phyloP scores from a whole-genome alignment of 1,284 basidiomycete genomes.

The Pisolithus thermaeus region DNA sequence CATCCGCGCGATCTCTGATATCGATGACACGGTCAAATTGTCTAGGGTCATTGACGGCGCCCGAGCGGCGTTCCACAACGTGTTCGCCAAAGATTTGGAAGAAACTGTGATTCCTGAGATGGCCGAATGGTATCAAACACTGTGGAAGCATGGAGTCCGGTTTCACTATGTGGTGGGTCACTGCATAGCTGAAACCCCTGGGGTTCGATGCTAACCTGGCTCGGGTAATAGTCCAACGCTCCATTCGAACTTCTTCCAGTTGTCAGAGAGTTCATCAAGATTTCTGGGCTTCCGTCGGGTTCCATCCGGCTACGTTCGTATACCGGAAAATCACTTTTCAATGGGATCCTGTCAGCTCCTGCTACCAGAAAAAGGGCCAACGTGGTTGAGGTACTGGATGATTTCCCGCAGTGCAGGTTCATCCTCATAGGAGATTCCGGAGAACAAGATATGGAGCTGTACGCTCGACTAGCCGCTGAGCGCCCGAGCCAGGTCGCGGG shows the following conservation, averaged over 20 bases:
- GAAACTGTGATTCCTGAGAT: slow-evolving; percentile 83
- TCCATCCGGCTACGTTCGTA: slow-evolving; percentile 42
- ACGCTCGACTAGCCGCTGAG: slow-evolving; percentile 64
- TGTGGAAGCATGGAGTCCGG: slow-evolving; percentile 64
- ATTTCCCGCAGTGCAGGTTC: slow-evolving; percentile 71
- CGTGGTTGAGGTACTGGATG: slow-evolving; percentile 70
- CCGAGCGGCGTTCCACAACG: slow-evolving; percentile 70
- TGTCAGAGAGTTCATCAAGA: slow-evolving; percentile 70
- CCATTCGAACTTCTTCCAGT: slow-evolving; percentile 84
- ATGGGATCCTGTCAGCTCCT: slow-evolving; percentile 67
- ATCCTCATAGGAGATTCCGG: slow-evolving; percentile 84
- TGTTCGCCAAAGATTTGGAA: slow-evolving; percentile 70
- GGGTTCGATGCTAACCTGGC: slow-evolving; percentile 3
- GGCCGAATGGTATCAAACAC: slow-evolving; percentile 71
- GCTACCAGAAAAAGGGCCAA: slow-evolving; percentile 75
- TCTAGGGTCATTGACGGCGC: slow-evolving; percentile 72
- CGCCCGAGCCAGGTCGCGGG: slow-evolving; percentile 62
- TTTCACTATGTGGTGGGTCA: slow-evolving; percentile 83
- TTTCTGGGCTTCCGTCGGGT: slow-evolving; percentile 46
- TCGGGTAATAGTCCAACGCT: slow-evolving; percentile 66
- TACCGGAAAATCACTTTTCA: slow-evolving; percentile 74
- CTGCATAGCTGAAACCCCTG: background rate
- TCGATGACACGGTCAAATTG: slow-evolving; percentile 91
- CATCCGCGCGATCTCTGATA: slow-evolving; percentile 82
- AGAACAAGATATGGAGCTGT: slow-evolving; percentile 86